Evolutionary conservation across 1,284 basidiomycete species (phyloP), one percentile per base, ranked within the genome.

Genomic region (Coniferiporia weirii): DNA sequence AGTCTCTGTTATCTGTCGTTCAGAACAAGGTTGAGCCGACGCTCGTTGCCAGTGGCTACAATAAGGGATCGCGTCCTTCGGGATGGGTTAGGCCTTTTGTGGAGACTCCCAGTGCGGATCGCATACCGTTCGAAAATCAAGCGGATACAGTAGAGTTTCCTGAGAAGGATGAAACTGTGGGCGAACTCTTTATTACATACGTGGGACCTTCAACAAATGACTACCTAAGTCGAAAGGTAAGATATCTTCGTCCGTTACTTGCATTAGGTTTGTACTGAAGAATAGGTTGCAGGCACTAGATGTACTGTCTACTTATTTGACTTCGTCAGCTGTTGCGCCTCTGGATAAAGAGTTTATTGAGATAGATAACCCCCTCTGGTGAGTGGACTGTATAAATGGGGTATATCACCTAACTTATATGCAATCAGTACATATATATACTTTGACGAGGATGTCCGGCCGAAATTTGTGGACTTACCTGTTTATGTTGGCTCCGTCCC

Each of bases 61-160:
- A 84, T 62, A 71, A 79, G 20, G 89, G 88, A 12, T 72, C 80
- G 48, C 79, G 76, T 49, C 91, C 96, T 1, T 66, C 75, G 1
- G 91, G 86, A 9, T 99, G 95, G 95, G 93, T 91, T 66, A 84
- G 96, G 12, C 97, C 97, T 0, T 99, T 99, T 69, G 67, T 98
- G 19, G 95, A 98, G 74, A 96, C 95, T 0, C 66, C 83, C 0
- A 94, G 90, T 61, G 84, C 87, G 1, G 70, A 76, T 12, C 79
- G 89, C 9, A 77, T 80, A 3, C 79, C 80, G 5, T 80, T 93
- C 27, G 59, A 77, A 8, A 70, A 81, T 61, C 79, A 82, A 2
- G 69, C 78, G 52, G 83, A 81, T 62, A 81, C 87, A 59, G 84
- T 98, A 35, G 91, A 96, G 66, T 99, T 99, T 68, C 97, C 97